Conservation (phyloP, 305 asterid genomes). For the Solanum hybrid region DNA sequence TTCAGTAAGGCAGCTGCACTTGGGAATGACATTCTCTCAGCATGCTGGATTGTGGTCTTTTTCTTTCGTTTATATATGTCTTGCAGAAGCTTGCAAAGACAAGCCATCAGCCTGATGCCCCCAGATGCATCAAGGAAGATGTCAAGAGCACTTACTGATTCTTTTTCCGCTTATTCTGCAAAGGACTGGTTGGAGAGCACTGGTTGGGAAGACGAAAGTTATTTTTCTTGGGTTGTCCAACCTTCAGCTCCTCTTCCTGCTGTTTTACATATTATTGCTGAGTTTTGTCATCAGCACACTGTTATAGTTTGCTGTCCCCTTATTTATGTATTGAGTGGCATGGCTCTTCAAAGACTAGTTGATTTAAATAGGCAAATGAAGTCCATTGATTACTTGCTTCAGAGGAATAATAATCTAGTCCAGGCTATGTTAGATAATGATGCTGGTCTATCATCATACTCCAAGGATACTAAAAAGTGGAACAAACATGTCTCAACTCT, state of each 20-base stretch:
- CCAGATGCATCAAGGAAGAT: slow-evolving; percentile 54
- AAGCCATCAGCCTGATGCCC: slow-evolving; percentile 54
- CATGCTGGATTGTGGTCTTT: slow-evolving; percentile 51
- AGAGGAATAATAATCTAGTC: slow-evolving; percentile 32
- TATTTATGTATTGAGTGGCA: slow-evolving; percentile 51
- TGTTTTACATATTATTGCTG: slow-evolving; percentile 42
- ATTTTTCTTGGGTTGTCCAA: slow-evolving; percentile 49
- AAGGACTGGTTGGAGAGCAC: slow-evolving; percentile 62
- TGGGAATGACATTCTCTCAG: slow-evolving; percentile 23
- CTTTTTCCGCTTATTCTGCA: slow-evolving; percentile 46
- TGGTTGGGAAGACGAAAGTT: slow-evolving; percentile 38
- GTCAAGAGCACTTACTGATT: slow-evolving; percentile 50
- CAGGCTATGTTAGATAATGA: slow-evolving; percentile 33
- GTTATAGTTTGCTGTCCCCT: slow-evolving; percentile 46
- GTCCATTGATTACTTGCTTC: slow-evolving; percentile 57
- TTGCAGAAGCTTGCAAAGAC: slow-evolving; percentile 60
- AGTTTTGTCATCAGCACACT: slow-evolving; percentile 42
- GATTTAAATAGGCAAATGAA: slow-evolving; percentile 62
- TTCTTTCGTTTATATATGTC: slow-evolving; percentile 59
- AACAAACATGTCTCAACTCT: slow-evolving; percentile 28
- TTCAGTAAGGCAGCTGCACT: slow-evolving; percentile 20
- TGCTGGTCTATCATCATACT: slow-evolving; percentile 22
- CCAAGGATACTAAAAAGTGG: slow-evolving; percentile 48
- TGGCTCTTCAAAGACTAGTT: slow-evolving; percentile 75
- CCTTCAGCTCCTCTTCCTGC: slow-evolving; percentile 56